Conservation (phyloP, 2,329 filamentous ascomycete species). For the Neonectria coccinea region DNA sequence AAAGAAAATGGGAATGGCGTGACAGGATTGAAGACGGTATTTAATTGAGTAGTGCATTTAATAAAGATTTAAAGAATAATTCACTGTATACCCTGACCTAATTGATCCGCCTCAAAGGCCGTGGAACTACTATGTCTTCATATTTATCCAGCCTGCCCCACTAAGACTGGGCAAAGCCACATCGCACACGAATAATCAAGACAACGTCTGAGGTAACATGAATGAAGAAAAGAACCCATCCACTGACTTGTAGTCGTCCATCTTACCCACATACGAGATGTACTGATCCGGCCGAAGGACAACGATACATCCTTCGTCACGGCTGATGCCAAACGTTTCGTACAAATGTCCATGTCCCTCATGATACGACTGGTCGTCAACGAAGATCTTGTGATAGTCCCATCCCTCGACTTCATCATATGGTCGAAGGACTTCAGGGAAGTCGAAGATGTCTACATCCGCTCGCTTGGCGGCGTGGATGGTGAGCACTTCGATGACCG, state of each 20-base stretch:
- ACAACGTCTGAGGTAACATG: constrained; percentile 1
- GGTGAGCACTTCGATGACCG: constrained; percentile 69
- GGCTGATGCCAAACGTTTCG: constrained; percentile 68
- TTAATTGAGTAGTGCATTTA: no score
- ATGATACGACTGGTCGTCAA: constrained; percentile 65
- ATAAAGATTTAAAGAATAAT: no score
- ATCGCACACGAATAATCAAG: no score
- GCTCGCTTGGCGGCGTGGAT: constrained; percentile 66
- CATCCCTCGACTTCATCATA: constrained; percentile 59
- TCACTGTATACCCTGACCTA: no score
- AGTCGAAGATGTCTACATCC: constrained; percentile 62
- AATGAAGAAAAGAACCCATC: constrained; percentile 25
- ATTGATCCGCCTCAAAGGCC: no score
- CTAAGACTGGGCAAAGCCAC: no score
- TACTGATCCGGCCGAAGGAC: constrained; percentile 77
- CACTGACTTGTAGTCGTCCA: constrained; percentile 27
- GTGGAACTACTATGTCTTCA: no score
- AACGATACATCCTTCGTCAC: constrained; percentile 66
- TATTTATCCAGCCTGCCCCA: no score
- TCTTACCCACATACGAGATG: constrained; percentile 52
- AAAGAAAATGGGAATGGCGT: no score
- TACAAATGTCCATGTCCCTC: constrained; percentile 65
- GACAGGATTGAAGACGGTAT: no score
- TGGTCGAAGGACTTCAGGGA: constrained; percentile 59
- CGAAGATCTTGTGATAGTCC: constrained; percentile 69